Percentiles rank a stretch among this genome's conserved stretches.
These are phyloP conservation scores for Blastocystis sp. DNA, from an alignment of 352 stramenopile species.

Conservation along the genomic window DNA sequence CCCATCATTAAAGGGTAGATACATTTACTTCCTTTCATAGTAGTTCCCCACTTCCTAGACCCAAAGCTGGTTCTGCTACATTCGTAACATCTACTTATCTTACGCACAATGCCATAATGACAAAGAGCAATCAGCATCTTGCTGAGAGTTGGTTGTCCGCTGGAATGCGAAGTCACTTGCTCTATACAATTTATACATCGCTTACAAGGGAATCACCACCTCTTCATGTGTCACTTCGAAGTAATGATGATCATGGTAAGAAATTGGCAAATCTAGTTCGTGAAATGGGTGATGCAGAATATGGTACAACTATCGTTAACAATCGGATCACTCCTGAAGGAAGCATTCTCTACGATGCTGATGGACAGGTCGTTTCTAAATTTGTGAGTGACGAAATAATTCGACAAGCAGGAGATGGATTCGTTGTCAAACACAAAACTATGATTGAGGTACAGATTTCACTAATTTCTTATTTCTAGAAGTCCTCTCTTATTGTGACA, in stretches of 20 bases:
- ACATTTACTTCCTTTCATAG: neutral
- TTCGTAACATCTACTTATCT: neutral
- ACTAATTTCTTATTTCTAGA: neutral
- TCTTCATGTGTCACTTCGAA: neutral
- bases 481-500: neutral
- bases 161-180: neutral
- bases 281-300: constrained; percentile 3
- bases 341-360: neutral
- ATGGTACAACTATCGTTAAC: neutral
- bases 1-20: neutral
- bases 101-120: too few relatives aligned
- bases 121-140: neutral
- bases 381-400: neutral
- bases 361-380: neutral
- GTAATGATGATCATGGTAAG: neutral
- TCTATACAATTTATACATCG: constrained; percentile 14
- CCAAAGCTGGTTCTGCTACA: neutral
- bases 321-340: neutral
- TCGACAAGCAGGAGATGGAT: neutral
- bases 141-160: neutral
- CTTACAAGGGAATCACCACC: constrained; percentile 9
- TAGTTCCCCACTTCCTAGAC: neutral
- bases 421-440: constrained; percentile 3
- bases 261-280: neutral
- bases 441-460: neutral